Conservation (phyloP, 1,284 basidiomycete genomes). For the Moesziomyces sp. region DNA sequence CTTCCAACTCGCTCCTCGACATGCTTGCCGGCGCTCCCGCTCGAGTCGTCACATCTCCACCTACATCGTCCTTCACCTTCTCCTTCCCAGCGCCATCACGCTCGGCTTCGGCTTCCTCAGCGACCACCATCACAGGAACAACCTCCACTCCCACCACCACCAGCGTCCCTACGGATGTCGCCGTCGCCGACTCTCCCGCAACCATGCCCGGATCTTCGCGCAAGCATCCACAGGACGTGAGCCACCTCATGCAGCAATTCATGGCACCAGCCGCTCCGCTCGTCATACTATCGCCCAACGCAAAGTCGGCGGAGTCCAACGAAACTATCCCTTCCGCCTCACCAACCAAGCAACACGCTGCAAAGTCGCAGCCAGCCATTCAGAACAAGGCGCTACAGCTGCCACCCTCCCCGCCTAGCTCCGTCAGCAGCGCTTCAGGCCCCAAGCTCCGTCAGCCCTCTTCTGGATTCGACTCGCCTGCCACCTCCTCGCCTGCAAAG, state of each 20-base stretch:
- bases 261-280: slow-evolving; percentile 20
- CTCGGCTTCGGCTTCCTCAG: not conserved
- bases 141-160: slow-evolving; percentile 1
- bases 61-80: slow-evolving; percentile 7
- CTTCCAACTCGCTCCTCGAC: slow-evolving; percentile 38
- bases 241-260: slow-evolving; percentile 33
- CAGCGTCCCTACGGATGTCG: not conserved
- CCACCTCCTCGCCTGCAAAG: slow-evolving; percentile 6
- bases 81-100: not conserved
- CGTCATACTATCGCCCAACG: slow-evolving; percentile 2
- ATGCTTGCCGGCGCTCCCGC: slow-evolving; percentile 40
- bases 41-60: slow-evolving; percentile 28
- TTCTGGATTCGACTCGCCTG: slow-evolving; percentile 15
- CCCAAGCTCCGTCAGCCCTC: slow-evolving; percentile 11
- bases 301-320: slow-evolving; percentile 4
- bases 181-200: not conserved
- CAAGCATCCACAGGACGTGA: slow-evolving; percentile 14
- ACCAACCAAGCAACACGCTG: not conserved
- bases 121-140: not conserved
- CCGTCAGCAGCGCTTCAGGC: slow-evolving; percentile 27
- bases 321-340: not conserved
- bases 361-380: slow-evolving; percentile 1
- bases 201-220: slow-evolving; percentile 5
- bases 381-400: slow-evolving; percentile 32
- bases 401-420: slow-evolving; percentile 38